Conservation (phyloP, 2,329 filamentous ascomycete species). For the Pseudohalonectria lignicola region DNA sequence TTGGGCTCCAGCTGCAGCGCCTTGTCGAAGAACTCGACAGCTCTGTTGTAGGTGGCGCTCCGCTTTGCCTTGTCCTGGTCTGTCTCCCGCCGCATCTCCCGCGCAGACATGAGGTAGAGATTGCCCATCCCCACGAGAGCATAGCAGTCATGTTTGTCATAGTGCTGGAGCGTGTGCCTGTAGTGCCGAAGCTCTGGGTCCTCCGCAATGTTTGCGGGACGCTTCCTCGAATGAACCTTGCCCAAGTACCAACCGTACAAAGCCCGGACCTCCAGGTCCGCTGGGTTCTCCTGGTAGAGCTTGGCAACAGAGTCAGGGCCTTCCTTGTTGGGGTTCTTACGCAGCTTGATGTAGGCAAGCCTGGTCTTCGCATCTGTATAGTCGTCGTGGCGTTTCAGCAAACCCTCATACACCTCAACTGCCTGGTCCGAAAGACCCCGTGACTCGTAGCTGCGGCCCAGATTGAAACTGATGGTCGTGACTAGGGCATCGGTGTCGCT, state of each 20-base stretch:
- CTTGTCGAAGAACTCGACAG: constrained; percentile 98
- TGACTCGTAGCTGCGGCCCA: constrained; percentile 86
- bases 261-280: constrained; percentile 83
- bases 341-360: constrained; percentile 80
- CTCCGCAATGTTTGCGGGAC: constrained; percentile 68
- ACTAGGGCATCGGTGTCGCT: constrained; percentile 84
- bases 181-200: constrained; percentile 90
- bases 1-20: constrained; percentile 87
- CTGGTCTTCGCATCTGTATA: constrained; percentile 88
- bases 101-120: constrained; percentile 71
- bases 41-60: constrained; percentile 75
- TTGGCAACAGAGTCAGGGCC: constrained; percentile 78
- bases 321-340: constrained; percentile 70
- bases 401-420: constrained; percentile 74
- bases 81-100: constrained; percentile 87
- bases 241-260: constrained; percentile 94
- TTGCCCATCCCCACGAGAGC: constrained; percentile 96
- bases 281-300: constrained; percentile 72
- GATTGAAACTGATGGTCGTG: constrained; percentile 93
- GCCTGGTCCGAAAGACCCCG: constrained; percentile 73
- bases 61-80: constrained; percentile 88
- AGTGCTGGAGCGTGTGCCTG: constrained; percentile 88
- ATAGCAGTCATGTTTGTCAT: constrained; percentile 98
- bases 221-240: constrained; percentile 68
- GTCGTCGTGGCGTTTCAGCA: constrained; percentile 75